Evolutionary conservation across 2,329 filamentous ascomycete species (phyloP).

Genomic region (Ophiocordyceps unilateralis): DNA sequence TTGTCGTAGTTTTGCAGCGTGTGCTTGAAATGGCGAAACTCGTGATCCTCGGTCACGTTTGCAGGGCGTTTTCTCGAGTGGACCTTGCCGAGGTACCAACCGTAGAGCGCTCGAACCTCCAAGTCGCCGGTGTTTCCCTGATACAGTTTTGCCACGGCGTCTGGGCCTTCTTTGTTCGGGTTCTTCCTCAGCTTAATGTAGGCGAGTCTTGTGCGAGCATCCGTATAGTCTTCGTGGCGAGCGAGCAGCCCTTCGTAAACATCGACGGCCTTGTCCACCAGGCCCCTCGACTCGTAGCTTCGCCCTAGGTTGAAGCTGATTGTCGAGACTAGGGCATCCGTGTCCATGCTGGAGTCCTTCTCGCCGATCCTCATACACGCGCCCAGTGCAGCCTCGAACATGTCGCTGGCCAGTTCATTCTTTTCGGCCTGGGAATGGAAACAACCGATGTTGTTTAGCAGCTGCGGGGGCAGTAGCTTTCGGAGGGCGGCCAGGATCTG

Average conservation of each 20-base stretch:
- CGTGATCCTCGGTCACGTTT: conserved; percentile 75
- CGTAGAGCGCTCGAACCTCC: conserved; percentile 82
- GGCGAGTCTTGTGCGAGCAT: conserved; percentile 73
- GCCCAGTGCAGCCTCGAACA: conserved; percentile 83
- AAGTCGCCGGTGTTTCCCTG: conserved; percentile 70
- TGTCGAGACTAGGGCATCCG: conserved; percentile 81
- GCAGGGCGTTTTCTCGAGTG: conserved; percentile 62
- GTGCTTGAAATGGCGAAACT: conserved; percentile 91
- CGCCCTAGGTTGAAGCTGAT: conserved; percentile 94
- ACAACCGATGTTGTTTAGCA: conserved; percentile 94
- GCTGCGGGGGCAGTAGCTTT: conserved; percentile 68
- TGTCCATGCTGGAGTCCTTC: conserved; percentile 60
- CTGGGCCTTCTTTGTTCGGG: conserved; percentile 72
- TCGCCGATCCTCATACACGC: conserved; percentile 72
- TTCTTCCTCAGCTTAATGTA: conserved; percentile 75
- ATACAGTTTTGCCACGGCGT: conserved; percentile 71
- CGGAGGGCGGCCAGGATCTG: conserved; percentile 46
- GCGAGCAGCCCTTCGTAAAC: conserved; percentile 76
- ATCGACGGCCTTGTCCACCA: conserved; percentile 67
- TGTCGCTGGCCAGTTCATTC: conserved; percentile 58
- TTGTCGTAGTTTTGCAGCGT: conserved; percentile 90
- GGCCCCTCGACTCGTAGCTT: conserved; percentile 74
- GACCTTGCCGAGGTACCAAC: conserved; percentile 80
- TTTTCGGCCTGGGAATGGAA: conserved; percentile 85
- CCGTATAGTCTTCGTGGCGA: conserved; percentile 80